Base-by-base conservation (phyloP, 441 rosid species). In the Erodium moschatum region DNA sequence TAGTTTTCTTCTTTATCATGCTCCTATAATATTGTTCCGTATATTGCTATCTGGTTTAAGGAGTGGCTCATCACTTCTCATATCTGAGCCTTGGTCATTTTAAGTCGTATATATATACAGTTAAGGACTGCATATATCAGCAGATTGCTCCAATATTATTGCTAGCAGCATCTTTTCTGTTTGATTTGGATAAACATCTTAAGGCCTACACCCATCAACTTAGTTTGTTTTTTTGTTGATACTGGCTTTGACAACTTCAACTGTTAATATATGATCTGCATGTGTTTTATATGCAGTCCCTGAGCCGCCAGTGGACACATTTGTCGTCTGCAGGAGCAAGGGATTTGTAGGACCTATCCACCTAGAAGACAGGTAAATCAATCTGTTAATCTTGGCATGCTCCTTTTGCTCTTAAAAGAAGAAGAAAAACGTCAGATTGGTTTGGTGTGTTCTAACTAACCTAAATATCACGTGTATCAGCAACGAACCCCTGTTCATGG, bases 321-420 rank as follows among this genome's bases (percentile, higher is more conserved):
- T 90, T 69, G 81, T 90, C 18, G 85, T 87, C 72, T 87, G 90
- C 78, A 80, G 77, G 75, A 84, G 90, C 81, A 81, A 73, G 52
- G 78, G 80, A 69, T 73, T 76, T 75, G 77, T 76, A 50, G 61
- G 61, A 54, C 75, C 71, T 48, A 76, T 75, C 66, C 81, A 66
- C 72, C 83, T 71, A 66, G 80, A 71, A 18, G 82, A 80, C 81
- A 83, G 84, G 81, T 54, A 54, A 54, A 8, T 54, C 67, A 61
- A 52, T 33, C 6, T 18, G 3, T 38, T n/a, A 8, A 13, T 66
- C 13, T 29, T 66, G 31, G 21, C 42, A 20, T 67, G 44, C 1
- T 12, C 24, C 7, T 6, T 16, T 38, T 46, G 27, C 60, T 7
- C 50, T 11, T 5, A 19, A 15, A 7, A 65, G 68, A 38, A 40